Base-by-base conservation (phyloP, 1,284 basidiomycete genomes). In the Heterobasidion occidentale region DNA sequence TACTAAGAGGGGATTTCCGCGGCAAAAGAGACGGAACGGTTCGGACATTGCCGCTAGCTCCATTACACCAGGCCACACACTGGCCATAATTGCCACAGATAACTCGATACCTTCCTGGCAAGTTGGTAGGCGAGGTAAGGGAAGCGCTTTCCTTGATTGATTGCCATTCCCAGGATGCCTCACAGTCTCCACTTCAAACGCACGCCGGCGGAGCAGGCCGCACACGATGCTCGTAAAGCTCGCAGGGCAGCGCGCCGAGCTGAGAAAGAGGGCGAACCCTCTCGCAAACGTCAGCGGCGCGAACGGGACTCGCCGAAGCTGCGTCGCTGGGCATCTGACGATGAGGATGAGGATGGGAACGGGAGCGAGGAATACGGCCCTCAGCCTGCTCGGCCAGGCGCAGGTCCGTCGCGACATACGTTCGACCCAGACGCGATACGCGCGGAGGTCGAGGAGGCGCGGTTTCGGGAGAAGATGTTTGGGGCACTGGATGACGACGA, bases 401-500 rank as follows among this genome's bases (percentile, higher is more conserved):
- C 46, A 11, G 60, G 69, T 0, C 27, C 56, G 8, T 61, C 64
- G 3, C 56, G 59, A 46, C 36, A 42, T 17, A 42, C 17, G n/a
- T 52, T 56, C 36, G 60, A 59, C 12, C 19, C 27, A 9, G 53
- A 58, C 42, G 56, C 52, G 19, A 73, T 84, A 3, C 72, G 68
- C 35, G 78, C 77, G 1, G 77, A 83, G 61, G 58, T 81, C 33
- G 86, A 89, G 59, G 84, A 89, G 54, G 68, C 73, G 54, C 70
- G 72, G 27, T 92, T 90, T 66, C 74, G 77, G 36, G 84, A 87
- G 62, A 90, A 83, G 70, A 74, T 91, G 72, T 81, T 80, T 61
- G 78, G 76, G 54, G 88, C 85, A 2, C 71, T 87, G 61, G 84
- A 76, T 49, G 86, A 89, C 42, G 85, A 90, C 61, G 83, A 84